A percentile compares a stretch with the other conserved stretches of the same genome.
Conservation (phyloP, 208 protist genomes). For the Trypanosoma brucei region DNA sequence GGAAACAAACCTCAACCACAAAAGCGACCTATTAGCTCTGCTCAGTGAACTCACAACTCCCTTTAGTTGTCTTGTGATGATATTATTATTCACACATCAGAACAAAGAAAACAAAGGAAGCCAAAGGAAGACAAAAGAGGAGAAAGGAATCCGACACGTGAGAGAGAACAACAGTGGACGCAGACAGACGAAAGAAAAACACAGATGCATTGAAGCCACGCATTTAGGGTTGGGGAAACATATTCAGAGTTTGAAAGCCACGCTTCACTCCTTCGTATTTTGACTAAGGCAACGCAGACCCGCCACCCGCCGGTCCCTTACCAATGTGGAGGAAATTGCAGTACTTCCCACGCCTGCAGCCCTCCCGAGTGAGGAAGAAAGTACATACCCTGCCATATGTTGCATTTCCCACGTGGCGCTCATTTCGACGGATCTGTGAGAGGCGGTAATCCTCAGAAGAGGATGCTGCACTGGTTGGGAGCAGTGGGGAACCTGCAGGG, state of each 20-base stretch:
- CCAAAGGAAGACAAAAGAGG: too few relatives aligned
- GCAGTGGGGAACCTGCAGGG: constrained; percentile 6
- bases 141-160: too few relatives aligned
- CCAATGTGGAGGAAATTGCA: constrained; percentile 68
- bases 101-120: too few relatives aligned
- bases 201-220: too few relatives aligned
- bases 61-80: too few relatives aligned
- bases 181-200: too few relatives aligned
- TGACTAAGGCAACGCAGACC: background rate
- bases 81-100: too few relatives aligned
- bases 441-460: constrained; percentile 62
- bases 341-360: constrained; percentile 51
- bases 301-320: constrained; percentile 11
- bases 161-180: too few relatives aligned
- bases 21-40: too few relatives aligned
- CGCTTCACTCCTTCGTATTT: background rate
- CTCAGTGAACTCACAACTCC: too few relatives aligned
- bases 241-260: background rate
- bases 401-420: constrained; percentile 56
- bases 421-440: constrained; percentile 64
- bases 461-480: background rate
- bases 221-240: background rate
- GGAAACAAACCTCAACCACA: too few relatives aligned
- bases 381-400: constrained; percentile 41
- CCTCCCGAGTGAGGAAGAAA: constrained; percentile 63